Percentiles rank a stretch among this genome's conserved stretches.
Conservation (phyloP, 805 yeast genomes). For the Candida vaughaniae region DNA sequence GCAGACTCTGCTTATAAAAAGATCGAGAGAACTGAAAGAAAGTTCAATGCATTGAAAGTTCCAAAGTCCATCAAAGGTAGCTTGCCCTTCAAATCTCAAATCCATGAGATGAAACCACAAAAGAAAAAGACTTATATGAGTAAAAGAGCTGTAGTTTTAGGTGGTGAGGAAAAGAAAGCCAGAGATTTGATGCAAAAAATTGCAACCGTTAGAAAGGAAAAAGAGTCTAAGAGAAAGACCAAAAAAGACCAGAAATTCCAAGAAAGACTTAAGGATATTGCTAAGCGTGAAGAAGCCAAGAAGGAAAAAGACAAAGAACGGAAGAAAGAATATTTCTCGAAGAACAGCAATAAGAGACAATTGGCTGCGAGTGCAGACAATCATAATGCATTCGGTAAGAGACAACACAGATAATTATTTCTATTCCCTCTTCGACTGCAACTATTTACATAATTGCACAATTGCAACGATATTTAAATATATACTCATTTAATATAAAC, state of each 20-base stretch:
- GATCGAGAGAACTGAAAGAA: slow-evolving; percentile 80
- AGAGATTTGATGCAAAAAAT: slow-evolving; percentile 85
- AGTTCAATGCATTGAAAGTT: slow-evolving; percentile 83
- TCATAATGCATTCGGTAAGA: slow-evolving; percentile 34
- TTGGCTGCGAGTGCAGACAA: slow-evolving; percentile 32
- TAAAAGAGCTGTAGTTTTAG: slow-evolving; percentile 91
- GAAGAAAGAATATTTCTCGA: slow-evolving; percentile 82
- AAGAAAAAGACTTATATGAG: slow-evolving; percentile 74
- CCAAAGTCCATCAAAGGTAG: slow-evolving; percentile 75
- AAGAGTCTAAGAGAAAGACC: slow-evolving; percentile 70
- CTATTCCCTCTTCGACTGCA: too few relatives aligned
- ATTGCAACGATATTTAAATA: too few relatives aligned
- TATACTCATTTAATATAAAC: too few relatives aligned
- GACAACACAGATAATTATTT: slow-evolving; percentile 26
- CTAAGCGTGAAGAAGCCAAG: slow-evolving; percentile 69
- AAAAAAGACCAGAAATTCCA: slow-evolving; percentile 76
- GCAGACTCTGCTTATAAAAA: slow-evolving; percentile 57
- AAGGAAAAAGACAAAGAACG: slow-evolving; percentile 76
- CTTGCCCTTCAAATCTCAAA: slow-evolving; percentile 90
- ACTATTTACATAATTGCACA: too few relatives aligned
- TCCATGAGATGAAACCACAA: slow-evolving; percentile 85
- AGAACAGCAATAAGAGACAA: slow-evolving; percentile 64
- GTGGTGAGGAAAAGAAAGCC: slow-evolving; percentile 92
- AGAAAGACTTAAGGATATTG: slow-evolving; percentile 70
- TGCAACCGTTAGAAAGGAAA: slow-evolving; percentile 79